Evolutionary conservation across 1,284 basidiomycete species (phyloP), one percentile per base, ranked within the genome.

Genomic region (Cutaneotrichosporon sp.): DNA sequence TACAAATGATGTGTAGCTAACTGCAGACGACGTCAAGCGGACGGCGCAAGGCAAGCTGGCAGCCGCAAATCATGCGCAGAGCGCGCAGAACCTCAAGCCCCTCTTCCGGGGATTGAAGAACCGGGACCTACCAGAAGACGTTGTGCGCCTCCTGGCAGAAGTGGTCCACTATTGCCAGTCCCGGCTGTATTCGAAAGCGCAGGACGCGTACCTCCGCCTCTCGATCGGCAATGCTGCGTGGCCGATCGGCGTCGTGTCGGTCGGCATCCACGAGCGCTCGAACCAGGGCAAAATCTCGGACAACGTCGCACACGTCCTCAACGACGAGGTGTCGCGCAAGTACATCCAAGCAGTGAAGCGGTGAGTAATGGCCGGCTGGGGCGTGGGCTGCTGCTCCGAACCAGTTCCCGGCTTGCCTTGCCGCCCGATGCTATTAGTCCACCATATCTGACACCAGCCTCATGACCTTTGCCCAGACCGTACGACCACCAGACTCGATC

Each of bases 181-280:
- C 70, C 88, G 97, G 32, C 87, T 95, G 78, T 99, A 99, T 74
- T 90, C 97, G 73, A 86, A 85, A 64, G 97, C 97, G 0, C 99
- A 99, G 75, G 97, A 99, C 77, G 90, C 94, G 0, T 99, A 99
- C 79, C 86, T 99, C 18, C 90, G 96, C 30, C 83, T 99, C 38
- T 95, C 91, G 5, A 99, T 99, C 67, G 97, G 97, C 18, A 99
- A 97, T 76, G 96, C 97, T 0, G 95, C 97, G 1, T 99, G 97
- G 97, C 97, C 97, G 0, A 98, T 99, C 75, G 97, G 97, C 61
- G 97, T 99, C 6, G 99, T 97, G 65, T 96, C 96, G 90, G 96
- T 97, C 82, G 93, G 96, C 82, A 98, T 99, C 69, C 97, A 99
- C 81, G 96, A 97, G 80, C 90, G 97, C 76, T 95, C 92, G 1